Percentiles rank a stretch among this genome's conserved stretches.
Evolutionary conservation across 176 grass and related monocot genomes (phyloP).

Genomic region (Oropetium thomaeum): DNA sequence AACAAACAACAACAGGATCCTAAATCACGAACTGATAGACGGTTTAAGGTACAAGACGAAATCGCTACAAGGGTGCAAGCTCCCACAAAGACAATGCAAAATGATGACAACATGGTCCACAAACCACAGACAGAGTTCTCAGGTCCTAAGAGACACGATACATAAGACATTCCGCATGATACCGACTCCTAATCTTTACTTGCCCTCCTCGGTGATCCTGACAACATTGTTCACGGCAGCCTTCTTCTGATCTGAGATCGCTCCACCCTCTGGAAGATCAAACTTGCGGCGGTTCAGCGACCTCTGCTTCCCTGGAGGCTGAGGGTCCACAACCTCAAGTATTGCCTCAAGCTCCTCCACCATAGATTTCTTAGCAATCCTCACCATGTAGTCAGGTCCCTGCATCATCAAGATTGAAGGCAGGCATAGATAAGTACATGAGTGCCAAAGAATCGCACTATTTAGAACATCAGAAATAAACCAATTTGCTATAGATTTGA

Average conservation of each 20-base stretch:
- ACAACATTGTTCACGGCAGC: slow-evolving; percentile 42
- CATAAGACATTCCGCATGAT: no score
- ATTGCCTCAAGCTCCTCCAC: slow-evolving; percentile 79
- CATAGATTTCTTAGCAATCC: slow-evolving; percentile 77
- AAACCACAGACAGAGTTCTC: no score
- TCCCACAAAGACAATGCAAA: no score
- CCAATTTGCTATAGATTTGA: not conserved
- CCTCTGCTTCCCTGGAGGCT: slow-evolving; percentile 54
- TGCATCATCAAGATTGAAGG: not conserved
- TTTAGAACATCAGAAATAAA: not conserved
- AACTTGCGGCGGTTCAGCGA: slow-evolving; percentile 56
- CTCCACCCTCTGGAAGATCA: slow-evolving; percentile 69
- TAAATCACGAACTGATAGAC: no score
- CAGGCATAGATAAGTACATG: not conserved
- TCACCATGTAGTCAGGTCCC: slow-evolving; percentile 93
- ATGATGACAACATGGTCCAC: no score
- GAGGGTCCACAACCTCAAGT: slow-evolving; percentile 79
- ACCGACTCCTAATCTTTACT: slow-evolving; percentile 22
- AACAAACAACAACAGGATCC: no score
- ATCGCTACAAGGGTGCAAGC: no score
- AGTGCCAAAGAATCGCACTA: not conserved
- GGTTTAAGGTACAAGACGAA: no score
- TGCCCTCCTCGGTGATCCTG: slow-evolving; percentile 51
- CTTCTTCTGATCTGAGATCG: slow-evolving; percentile 38
- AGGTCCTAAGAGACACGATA: no score